phyloP scores from a whole-genome alignment of 2,329 filamentous ascomycete genomes.

The Cytospora paraplurivora region DNA sequence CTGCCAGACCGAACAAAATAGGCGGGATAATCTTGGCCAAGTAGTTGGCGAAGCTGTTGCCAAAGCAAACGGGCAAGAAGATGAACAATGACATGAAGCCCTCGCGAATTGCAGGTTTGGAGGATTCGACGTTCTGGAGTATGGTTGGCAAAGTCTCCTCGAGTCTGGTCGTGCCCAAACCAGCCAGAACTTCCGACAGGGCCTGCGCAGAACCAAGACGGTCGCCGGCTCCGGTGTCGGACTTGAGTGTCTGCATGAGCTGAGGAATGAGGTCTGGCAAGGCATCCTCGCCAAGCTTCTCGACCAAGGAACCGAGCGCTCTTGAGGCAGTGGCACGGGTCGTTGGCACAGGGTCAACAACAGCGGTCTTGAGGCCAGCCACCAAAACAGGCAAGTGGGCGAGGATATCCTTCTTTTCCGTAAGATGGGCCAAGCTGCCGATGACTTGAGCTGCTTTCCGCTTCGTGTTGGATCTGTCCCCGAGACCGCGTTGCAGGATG shows the following conservation, averaged over 20 bases:
- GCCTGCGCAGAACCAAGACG: slow-evolving; percentile 95
- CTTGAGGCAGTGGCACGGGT: slow-evolving; percentile 96
- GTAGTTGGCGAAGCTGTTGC: slow-evolving; percentile 97
- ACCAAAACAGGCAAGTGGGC: slow-evolving; percentile 90
- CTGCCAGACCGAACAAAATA: slow-evolving; percentile 89
- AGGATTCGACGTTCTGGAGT: slow-evolving; percentile 90
- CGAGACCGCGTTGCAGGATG: slow-evolving; percentile 89
- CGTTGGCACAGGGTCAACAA: slow-evolving; percentile 94
- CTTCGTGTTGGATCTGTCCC: slow-evolving; percentile 91
- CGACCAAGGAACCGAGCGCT: slow-evolving; percentile 91
- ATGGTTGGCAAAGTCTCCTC: slow-evolving; percentile 97
- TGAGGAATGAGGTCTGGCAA: slow-evolving; percentile 96
- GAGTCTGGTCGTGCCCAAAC: slow-evolving; percentile 85
- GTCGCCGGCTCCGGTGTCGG: slow-evolving; percentile 94
- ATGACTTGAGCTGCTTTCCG: slow-evolving; percentile 97
- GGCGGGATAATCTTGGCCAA: slow-evolving; percentile 93
- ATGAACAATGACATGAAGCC: slow-evolving; percentile 99
- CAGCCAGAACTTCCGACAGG: slow-evolving; percentile 92
- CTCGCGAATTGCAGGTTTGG: slow-evolving; percentile 87
- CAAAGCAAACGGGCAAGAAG: slow-evolving; percentile 97
- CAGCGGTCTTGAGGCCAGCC: slow-evolving; percentile 82
- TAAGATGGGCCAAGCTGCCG: slow-evolving; percentile 93
- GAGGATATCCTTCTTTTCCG: slow-evolving; percentile 91
- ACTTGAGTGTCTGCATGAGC: slow-evolving; percentile 96
- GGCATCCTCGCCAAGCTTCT: slow-evolving; percentile 96